Conservation (phyloP, 805 yeast species). For the Lipomyces sp. region DNA sequence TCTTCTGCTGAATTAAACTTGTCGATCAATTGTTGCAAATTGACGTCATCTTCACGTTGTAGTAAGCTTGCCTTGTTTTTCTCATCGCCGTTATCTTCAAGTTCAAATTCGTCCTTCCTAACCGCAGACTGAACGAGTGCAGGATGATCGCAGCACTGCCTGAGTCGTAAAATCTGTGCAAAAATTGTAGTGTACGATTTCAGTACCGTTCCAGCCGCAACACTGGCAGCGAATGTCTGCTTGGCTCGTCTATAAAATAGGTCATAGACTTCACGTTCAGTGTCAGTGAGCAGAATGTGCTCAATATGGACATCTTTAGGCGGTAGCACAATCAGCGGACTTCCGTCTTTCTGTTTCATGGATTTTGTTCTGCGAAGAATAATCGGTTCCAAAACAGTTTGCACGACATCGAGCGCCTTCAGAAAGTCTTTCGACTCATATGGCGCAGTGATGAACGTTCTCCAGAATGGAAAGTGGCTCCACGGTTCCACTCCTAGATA, state of each 20-base stretch:
- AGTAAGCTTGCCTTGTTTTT: slow-evolving; percentile 29
- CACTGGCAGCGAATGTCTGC: slow-evolving; percentile 44
- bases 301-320: slow-evolving; percentile 73
- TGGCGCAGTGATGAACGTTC: slow-evolving; percentile 79
- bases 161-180: slow-evolving; percentile 77
- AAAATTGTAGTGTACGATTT: slow-evolving; percentile 77
- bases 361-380: slow-evolving; percentile 82
- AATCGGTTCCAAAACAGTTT: slow-evolving; percentile 81
- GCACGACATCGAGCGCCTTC: slow-evolving; percentile 81
- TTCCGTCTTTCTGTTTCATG: slow-evolving; percentile 77
- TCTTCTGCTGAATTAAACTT: slow-evolving; percentile 27
- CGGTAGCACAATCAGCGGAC: slow-evolving; percentile 75
- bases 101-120: slow-evolving; percentile 51
- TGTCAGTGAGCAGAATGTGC: slow-evolving; percentile 65
- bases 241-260: slow-evolving; percentile 72
- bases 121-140: slow-evolving; percentile 58
- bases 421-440: slow-evolving; percentile 73
- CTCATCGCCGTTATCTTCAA: slow-evolving; percentile 28
- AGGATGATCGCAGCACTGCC: slow-evolving; percentile 89
- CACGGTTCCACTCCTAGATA: slow-evolving; percentile 86
- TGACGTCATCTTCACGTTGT: slow-evolving; percentile 40
- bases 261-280: slow-evolving; percentile 68
- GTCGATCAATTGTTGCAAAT: slow-evolving; percentile 34
- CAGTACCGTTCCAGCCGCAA: slow-evolving; percentile 61
- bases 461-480: slow-evolving; percentile 86